Percentiles rank a stretch among this genome's conserved stretches.
Evolutionary conservation across 31 red algal genomes (phyloP).

Genomic region (Porphyra umbilicalis): DNA sequence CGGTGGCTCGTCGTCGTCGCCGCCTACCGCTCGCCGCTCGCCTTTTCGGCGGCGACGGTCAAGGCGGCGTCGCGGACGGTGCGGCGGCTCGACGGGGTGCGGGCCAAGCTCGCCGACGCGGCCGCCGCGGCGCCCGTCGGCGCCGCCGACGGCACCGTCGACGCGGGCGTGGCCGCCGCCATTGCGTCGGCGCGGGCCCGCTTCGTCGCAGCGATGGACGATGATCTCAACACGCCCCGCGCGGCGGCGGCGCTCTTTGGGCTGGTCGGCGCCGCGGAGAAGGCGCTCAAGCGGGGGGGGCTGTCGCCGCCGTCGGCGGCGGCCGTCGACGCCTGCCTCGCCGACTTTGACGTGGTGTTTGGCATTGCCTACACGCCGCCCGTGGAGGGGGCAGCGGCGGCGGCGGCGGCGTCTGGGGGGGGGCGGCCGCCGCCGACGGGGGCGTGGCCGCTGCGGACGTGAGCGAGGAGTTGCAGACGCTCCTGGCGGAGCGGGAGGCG

Average conservation of each 20-base stretch:
- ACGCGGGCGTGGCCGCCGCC: background rate
- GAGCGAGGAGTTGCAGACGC: constrained; percentile 18
- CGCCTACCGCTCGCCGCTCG: constrained; percentile 84
- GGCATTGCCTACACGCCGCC: constrained; percentile 87
- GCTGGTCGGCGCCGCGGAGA: constrained; percentile 50
- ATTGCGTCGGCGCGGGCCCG: constrained; percentile 11
- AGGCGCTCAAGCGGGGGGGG: constrained; percentile 17
- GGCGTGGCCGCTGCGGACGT: background rate
- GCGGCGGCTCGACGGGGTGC: constrained; percentile 71
- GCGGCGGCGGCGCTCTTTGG: constrained; percentile 89
- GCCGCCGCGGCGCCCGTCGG: background rate
- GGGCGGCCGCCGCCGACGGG: background rate
- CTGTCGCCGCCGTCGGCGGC: constrained; percentile 7
- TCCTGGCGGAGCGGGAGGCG: constrained; percentile 44
- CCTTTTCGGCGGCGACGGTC: constrained; percentile 61
- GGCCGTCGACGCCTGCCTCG: constrained; percentile 22
- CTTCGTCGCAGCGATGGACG: constrained; percentile 77
- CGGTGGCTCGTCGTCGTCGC: constrained; percentile 83
- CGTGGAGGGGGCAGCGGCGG: background rate
- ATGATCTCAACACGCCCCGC: constrained; percentile 94
- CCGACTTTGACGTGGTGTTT: constrained; percentile 69
- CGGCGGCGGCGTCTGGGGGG: background rate
- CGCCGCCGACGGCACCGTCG: background rate
- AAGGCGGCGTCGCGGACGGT: constrained; percentile 67
- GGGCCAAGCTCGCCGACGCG: constrained; percentile 8